Evolutionary conservation across 305 asterid genomes (phyloP), one percentile per base, ranked within the genome.

Genomic region (Coffea humblotiana): DNA sequence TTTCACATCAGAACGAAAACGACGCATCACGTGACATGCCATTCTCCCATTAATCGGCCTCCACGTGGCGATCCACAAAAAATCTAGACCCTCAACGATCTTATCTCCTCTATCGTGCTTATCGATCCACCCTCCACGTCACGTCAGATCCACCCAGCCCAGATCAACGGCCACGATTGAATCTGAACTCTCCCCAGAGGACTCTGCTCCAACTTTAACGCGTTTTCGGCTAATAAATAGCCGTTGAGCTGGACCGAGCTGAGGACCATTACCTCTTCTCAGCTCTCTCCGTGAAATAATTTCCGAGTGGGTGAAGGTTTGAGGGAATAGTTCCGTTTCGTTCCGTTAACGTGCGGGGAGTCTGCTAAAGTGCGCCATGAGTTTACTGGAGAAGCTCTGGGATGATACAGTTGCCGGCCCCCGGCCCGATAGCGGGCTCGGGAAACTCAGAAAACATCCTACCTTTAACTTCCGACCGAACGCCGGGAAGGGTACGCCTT

Each of bases 321-420:
- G 12, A 10, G 32, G 12, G 21, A 9, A 2, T 6, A 8, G 16
- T 15, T 74, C 0, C 52, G 8, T 32, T 32, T 2, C 3, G 15
- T 37, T 1, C 52, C 10, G 19, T 60, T 40, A 66, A 56, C 66
- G n/a, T 66, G 75, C 67, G 72, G 85, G 32, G 56, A 0, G 56
- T 45, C 72, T 8, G 74, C 85, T 82, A 77, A 80, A 3, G 74
- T 74, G 66, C 61, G 75, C 84, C 78, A 92, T 91, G 96, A 91
- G 93, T 71, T 89, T 92, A 79, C 94, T 92, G 8, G 96, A 89
- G 65, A 90, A 92, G 88, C 94, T 92, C 63, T 92, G 97, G 97
- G 97, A 92, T 27, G 97, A 92, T 65, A 91, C 97, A 32, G 90
- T 94, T 54, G 98, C 97, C 77, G 98, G 98, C 19, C 98, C 98